A percentile compares a stretch with the other conserved stretches of the same genome.
Conservation (phyloP, 192 early-diverging fungal species). For the Gaertneriomyces sp. region DNA sequence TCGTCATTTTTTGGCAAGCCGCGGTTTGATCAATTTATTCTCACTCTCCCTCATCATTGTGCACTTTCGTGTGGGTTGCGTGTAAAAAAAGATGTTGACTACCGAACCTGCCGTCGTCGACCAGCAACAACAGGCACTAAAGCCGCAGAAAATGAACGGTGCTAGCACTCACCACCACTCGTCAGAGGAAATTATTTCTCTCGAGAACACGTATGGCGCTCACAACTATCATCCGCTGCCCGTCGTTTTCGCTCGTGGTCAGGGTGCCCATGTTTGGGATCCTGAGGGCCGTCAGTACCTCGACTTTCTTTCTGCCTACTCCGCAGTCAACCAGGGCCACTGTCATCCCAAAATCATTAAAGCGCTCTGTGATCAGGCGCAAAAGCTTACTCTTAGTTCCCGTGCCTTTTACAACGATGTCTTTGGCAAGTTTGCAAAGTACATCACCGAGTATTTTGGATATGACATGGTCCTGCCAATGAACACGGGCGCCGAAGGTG, state of each 20-base stretch:
- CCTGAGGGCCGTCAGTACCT: conserved; percentile 84
- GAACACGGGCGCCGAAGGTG: conserved; percentile 98
- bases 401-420: conserved; percentile 96
- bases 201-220: conserved; percentile 86
- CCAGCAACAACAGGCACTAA: too few relatives aligned
- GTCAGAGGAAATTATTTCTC: conserved; percentile 37
- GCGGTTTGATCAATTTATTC: too few relatives aligned
- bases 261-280: conserved; percentile 93
- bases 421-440: conserved; percentile 87
- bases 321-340: conserved; percentile 85
- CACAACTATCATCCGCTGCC: conserved; percentile 99
- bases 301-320: conserved; percentile 85
- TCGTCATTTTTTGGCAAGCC: too few relatives aligned
- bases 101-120: too few relatives aligned
- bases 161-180: conserved; percentile 10
- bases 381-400: conserved; percentile 78
- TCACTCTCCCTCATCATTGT: too few relatives aligned
- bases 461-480: conserved; percentile 98
- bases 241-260: conserved; percentile 79
- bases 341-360: conserved; percentile 93
- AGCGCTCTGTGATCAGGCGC: conserved; percentile 86
- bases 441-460: conserved; percentile 88
- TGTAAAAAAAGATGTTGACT: too few relatives aligned
- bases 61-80: too few relatives aligned
- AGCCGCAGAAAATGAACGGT: too few relatives aligned